Evolutionary conservation across 2,329 filamentous ascomycete species (phyloP).

Genomic region (Aspergillus sp.): DNA sequence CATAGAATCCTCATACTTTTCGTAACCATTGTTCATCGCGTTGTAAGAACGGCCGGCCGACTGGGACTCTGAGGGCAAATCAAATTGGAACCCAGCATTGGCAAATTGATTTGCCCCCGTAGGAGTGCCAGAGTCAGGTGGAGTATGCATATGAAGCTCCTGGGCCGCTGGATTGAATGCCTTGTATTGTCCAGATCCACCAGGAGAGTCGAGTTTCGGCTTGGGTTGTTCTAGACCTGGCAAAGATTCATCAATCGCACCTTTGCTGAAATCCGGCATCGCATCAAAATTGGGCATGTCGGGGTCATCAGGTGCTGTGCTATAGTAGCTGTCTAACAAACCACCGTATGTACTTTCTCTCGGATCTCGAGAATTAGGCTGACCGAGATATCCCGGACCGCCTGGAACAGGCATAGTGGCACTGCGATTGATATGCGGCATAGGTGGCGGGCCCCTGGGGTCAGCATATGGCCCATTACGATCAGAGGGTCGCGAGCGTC

Average conservation of each 20-base stretch:
- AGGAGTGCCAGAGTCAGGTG: constrained; percentile 44
- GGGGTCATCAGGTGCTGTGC: constrained; percentile 50
- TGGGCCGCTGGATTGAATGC: constrained; percentile 35
- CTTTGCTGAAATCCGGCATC: constrained; percentile 39
- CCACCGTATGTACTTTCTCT: constrained; percentile 34
- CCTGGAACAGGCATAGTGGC: constrained; percentile 36
- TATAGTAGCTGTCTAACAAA: constrained; percentile 52
- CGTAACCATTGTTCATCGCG: constrained; percentile 22
- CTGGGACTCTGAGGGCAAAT: constrained; percentile 55
- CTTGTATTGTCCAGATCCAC: constrained; percentile 30
- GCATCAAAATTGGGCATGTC: constrained; percentile 67
- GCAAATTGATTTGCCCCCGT: constrained; percentile 35
- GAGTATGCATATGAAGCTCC: constrained; percentile 41
- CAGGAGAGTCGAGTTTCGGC: constrained; percentile 25
- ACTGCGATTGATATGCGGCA: constrained; percentile 34
- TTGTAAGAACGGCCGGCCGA: constrained; percentile 15
- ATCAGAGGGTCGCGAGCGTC: constrained; percentile 18
- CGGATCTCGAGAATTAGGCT: constrained; percentile 34
- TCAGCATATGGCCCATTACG: constrained; percentile 29
- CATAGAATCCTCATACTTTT: constrained; percentile 22
- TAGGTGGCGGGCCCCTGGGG: constrained; percentile 25
- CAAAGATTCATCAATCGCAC: constrained; percentile 31
- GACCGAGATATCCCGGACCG: constrained; percentile 32
- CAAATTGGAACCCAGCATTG: constrained; percentile 66
- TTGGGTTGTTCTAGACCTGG: constrained; percentile 36